These are phyloP conservation scores for Exophiala calicioides DNA, from an alignment of 2,329 filamentous ascomycete genomes.

Conservation along the genomic window DNA sequence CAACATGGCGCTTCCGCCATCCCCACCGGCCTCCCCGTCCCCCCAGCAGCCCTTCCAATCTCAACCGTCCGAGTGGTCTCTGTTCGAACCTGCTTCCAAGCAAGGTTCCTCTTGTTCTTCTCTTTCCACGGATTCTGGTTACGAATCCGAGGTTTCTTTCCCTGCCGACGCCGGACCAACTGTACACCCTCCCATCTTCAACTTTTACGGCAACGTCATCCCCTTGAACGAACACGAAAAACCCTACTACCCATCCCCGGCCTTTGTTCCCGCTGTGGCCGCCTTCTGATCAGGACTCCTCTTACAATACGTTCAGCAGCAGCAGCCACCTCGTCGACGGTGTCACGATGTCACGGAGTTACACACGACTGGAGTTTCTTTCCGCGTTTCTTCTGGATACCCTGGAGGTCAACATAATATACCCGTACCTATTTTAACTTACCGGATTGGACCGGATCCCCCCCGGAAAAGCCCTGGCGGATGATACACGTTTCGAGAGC, in stretches of 20 bases:
- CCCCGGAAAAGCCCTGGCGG: conserved; percentile 1
- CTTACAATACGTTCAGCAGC: conserved; percentile 22
- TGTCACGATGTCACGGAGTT: conserved; percentile 24
- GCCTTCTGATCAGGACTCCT: conserved; percentile 26
- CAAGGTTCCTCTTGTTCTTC: conserved; percentile 31
- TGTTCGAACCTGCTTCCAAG: conserved; percentile 31
- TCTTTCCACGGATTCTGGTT: conserved; percentile 31
- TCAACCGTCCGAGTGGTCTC: conserved; percentile 29
- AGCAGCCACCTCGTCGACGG: conserved; percentile 21
- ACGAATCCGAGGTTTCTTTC: conserved; percentile 29
- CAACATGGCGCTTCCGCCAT: conserved; percentile 39
- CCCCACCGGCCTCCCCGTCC: conserved; percentile 35
- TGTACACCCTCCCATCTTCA: conserved; percentile 26
- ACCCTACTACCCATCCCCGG: conserved; percentile 22
- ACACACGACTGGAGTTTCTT: conserved; percentile 18
- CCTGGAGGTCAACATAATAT: conserved; percentile 16
- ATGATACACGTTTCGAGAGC: background rate
- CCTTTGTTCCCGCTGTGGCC: conserved; percentile 25
- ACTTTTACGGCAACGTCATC: conserved; percentile 32
- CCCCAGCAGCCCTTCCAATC: conserved; percentile 22
- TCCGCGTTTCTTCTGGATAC: conserved; percentile 16
- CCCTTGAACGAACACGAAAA: conserved; percentile 29
- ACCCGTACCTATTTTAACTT: conserved; percentile 8
- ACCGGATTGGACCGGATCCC: conserved; percentile 5
- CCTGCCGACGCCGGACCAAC: conserved; percentile 22